Evolutionary conservation across 495 filamentous ascomycete genomes (phyloP), one percentile per base, ranked within the genome.

Genomic region (Xylaria telfairii): DNA sequence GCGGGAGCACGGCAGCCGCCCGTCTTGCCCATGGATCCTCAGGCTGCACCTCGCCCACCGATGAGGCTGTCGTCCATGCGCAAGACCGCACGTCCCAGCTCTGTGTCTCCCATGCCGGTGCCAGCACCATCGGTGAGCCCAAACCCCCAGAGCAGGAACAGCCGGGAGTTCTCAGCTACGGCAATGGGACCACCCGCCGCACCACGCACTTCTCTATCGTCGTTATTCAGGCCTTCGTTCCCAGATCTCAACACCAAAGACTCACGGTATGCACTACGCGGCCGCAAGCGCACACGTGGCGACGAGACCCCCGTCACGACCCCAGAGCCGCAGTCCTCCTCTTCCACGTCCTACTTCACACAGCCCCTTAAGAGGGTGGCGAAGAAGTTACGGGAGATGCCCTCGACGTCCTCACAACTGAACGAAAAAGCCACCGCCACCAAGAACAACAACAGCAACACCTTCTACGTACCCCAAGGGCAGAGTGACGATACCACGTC

Each of bases 341-440:
- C 70, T 37, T 59, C 71, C 47, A 57, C 57, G 1, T 62, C 54
- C 4, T 60, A 57, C n/a, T 75, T 77, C n/a, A 64, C 72, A 37
- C 69, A 77, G 34, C 75, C 77, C 19, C 75, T 79, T 72, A 77
- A 66, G 75, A 77, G 71, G 54, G 74, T 77, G 15, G 75, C 76
- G 15, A 76, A 78, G 71, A 80, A 78, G 54, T 54, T 77, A 47
- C 69, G 72, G 19, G 67, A 71, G 75, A 75, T 67, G 71, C 69
- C 67, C 47, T 70, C 70, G 19, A 69, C 71, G 26, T 69, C 60
- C 41, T 71, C 67, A 32, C 72, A 77, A 1, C 10, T 51, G 15
- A 71, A 70, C 63, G 63, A 28, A 24, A 21, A 61, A 64, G 51
- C 49, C 56, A 24, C 47, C 21, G 8, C 13, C 9, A n/a, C 2